Evolutionary conservation across 2,329 filamentous ascomycete species (phyloP).

Genomic region (Paramyrothecium sp.): DNA sequence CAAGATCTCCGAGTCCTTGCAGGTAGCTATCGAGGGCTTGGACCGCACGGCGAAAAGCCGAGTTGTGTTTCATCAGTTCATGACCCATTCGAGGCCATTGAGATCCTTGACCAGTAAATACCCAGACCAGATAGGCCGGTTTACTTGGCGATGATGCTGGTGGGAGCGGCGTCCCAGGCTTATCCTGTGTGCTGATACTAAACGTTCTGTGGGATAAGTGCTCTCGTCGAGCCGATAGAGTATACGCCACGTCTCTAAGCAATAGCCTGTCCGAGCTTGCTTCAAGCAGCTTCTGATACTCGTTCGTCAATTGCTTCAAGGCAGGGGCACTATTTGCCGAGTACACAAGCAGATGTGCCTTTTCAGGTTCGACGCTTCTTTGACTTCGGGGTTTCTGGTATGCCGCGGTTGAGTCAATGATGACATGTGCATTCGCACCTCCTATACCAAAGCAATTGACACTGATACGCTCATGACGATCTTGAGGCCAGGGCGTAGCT

Average conservation of each 20-base stretch:
- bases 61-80: conserved; percentile 13
- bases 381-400: background rate
- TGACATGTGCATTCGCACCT: conserved; percentile 34
- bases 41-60: conserved; percentile 7
- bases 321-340: conserved; percentile 13
- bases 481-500: conserved; percentile 19
- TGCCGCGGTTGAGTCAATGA: conserved; percentile 15
- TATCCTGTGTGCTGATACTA: conserved; percentile 4
- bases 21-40: conserved; percentile 6
- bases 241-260: conserved; percentile 17
- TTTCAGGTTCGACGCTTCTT: background rate
- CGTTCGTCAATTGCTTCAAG: conserved; percentile 6
- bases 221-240: too few relatives aligned
- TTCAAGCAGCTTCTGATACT: conserved; percentile 13
- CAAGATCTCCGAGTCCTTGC: background rate
- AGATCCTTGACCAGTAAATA: conserved; percentile 34
- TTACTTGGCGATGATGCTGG: background rate
- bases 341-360: conserved; percentile 11
- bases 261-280: conserved; percentile 5
- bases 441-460: conserved; percentile 40
- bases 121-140: conserved; percentile 10
- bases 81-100: conserved; percentile 30
- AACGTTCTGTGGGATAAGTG: too few relatives aligned
- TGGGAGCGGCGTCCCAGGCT: background rate
- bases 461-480: conserved; percentile 21